Percentiles rank a stretch among this genome's conserved stretches.
Conservation (phyloP, 208 protist species). For the Leishmania tarentolae region DNA sequence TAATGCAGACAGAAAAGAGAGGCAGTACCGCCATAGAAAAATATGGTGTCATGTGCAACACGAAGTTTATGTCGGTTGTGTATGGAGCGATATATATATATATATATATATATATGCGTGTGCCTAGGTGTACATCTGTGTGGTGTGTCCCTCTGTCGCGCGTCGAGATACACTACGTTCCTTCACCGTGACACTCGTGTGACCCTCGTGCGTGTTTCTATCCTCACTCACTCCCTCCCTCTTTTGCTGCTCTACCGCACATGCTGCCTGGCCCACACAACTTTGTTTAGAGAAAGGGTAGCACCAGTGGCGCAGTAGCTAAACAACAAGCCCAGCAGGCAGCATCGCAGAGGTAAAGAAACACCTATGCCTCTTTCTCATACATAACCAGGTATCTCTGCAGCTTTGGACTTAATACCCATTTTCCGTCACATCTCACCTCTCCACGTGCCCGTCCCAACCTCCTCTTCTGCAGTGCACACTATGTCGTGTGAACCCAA, state of each 20-base stretch:
- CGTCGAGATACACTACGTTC: neutral
- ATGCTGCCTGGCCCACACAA: neutral
- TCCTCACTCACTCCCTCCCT: no score
- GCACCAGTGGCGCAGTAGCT: neutral
- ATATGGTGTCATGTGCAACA: neutral
- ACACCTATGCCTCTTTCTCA: neutral
- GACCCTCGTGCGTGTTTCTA: neutral
- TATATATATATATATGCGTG: neutral
- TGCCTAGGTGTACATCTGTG: neutral
- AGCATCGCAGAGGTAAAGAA: neutral
- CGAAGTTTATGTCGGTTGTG: no score
- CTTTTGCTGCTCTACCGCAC: neutral
- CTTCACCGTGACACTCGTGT: neutral
- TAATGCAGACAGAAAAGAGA: neutral
- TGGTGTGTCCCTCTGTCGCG: neutral
- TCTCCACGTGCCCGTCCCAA: neutral
- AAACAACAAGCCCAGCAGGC: neutral
- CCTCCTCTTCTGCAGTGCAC: neutral
- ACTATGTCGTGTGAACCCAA: conserved; percentile 9
- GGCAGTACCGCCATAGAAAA: neutral
- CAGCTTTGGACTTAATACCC: neutral
- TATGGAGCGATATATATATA: neutral
- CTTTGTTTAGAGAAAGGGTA: neutral
- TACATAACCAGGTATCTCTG: neutral
- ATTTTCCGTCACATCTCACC: neutral